Evolutionary conservation across 768 basidiomycete genomes (phyloP).

Genomic region (Lentinus tigrinus): DNA sequence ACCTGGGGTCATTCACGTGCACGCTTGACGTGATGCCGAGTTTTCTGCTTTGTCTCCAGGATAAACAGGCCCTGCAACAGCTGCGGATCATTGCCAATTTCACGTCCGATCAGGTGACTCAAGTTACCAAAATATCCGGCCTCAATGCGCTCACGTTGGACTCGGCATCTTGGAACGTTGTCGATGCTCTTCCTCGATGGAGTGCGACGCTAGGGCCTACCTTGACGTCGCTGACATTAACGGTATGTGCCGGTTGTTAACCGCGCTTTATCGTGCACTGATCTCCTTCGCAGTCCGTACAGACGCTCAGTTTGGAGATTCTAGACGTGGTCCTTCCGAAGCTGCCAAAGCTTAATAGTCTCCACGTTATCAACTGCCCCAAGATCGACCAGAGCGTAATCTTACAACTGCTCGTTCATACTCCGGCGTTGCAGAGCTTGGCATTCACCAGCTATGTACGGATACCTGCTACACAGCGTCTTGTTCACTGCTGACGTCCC

Average conservation of each 20-base stretch:
- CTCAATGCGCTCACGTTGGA: slow-evolving; percentile 54
- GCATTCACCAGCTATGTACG: slow-evolving; percentile 62
- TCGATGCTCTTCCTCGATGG: slow-evolving; percentile 63
- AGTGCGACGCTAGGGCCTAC: slow-evolving; percentile 39
- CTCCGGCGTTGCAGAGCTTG: slow-evolving; percentile 57
- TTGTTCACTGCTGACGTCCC: neutral
- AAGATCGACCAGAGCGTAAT: slow-evolving; percentile 53
- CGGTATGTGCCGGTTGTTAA: slow-evolving; percentile 40
- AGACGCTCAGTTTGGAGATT: slow-evolving; percentile 50
- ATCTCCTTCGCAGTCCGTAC: slow-evolving; percentile 44
- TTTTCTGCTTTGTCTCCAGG: slow-evolving; percentile 46
- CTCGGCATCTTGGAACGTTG: slow-evolving; percentile 58
- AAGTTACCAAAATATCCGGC: slow-evolving; percentile 38
- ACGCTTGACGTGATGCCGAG: slow-evolving; percentile 46
- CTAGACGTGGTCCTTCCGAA: slow-evolving; percentile 47
- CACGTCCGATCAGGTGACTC: slow-evolving; percentile 47
- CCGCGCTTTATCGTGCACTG: neutral
- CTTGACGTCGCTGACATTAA: slow-evolving; percentile 55
- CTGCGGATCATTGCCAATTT: slow-evolving; percentile 54
- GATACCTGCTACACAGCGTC: slow-evolving; percentile 10
- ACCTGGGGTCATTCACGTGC: slow-evolving; percentile 58
- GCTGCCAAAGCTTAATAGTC: slow-evolving; percentile 51
- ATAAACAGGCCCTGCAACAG: slow-evolving; percentile 43
- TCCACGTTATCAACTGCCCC: slow-evolving; percentile 63
- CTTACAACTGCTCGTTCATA: slow-evolving; percentile 43